These are phyloP conservation scores for Aschersonia sp. DNA, from an alignment of 2,329 filamentous ascomycete species.

Conservation along the genomic window DNA sequence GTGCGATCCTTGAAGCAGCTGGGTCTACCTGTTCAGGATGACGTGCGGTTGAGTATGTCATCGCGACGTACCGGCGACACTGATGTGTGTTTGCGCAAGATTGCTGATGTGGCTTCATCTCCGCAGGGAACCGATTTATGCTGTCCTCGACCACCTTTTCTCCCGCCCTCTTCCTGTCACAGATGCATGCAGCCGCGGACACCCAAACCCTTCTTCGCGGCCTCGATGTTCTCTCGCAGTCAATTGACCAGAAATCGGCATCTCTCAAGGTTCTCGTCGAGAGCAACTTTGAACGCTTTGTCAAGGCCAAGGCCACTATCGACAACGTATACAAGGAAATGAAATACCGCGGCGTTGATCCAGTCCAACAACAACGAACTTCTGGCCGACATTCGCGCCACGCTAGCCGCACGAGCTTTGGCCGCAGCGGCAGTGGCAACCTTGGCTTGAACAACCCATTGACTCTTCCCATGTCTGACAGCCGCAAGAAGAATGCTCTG, in stretches of 20 bases:
- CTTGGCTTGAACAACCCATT: conserved; percentile 22
- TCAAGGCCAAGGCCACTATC: conserved; percentile 91
- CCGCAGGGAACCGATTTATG: conserved; percentile 72
- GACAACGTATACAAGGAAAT: conserved; percentile 98
- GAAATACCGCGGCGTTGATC: conserved; percentile 55
- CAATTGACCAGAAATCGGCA: conserved; percentile 95
- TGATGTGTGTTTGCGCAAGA: conserved; percentile 4
- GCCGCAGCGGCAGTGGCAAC: conserved; percentile 30
- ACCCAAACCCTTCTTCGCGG: conserved; percentile 69
- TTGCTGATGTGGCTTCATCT: neutral
- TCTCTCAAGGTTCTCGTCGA: conserved; percentile 93
- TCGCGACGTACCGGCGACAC: neutral
- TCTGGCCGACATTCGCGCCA: conserved; percentile 46
- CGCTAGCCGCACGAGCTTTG: conserved; percentile 51
- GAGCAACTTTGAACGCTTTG: conserved; percentile 96
- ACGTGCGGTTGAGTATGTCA: conserved; percentile 53
- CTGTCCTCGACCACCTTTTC: conserved; percentile 94
- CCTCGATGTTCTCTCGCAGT: conserved; percentile 72
- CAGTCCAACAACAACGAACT: conserved; percentile 25
- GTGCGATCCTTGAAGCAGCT: conserved; percentile 62
- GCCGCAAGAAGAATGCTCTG: conserved; percentile 73
- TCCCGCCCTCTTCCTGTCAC: conserved; percentile 78
- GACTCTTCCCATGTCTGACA: conserved; percentile 30
- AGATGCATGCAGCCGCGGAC: conserved; percentile 76
- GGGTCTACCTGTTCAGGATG: conserved; percentile 73